Evolutionary conservation across 352 stramenopile species (phyloP).

Genomic region (Globisporangium nunn): DNA sequence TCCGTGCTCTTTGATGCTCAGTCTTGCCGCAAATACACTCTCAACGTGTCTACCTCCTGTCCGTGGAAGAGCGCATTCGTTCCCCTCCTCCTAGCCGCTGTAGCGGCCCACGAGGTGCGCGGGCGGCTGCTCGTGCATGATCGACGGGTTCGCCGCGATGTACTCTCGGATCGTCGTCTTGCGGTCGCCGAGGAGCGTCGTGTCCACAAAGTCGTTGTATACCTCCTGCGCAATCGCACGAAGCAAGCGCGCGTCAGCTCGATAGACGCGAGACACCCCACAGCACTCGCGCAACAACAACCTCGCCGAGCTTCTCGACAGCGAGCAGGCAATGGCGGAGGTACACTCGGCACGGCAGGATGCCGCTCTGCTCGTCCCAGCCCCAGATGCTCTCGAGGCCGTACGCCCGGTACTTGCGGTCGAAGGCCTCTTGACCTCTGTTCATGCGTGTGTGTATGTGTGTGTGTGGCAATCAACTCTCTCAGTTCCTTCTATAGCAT

Average conservation of each 20-base stretch:
- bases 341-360: slow-evolving; percentile 88
- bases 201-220: slow-evolving; percentile 79
- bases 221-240: slow-evolving; percentile 24
- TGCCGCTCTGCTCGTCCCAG: slow-evolving; percentile 73
- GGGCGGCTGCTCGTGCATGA: slow-evolving; percentile 81
- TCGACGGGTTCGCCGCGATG: slow-evolving; percentile 61
- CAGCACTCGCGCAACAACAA: slow-evolving; percentile 4
- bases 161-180: slow-evolving; percentile 84
- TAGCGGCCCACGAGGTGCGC: slow-evolving; percentile 72
- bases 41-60: too few relatives aligned
- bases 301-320: slow-evolving; percentile 68
- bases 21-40: too few relatives aligned
- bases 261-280: neutral
- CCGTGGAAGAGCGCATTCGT: too few relatives aligned
- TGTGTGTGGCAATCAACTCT: neutral
- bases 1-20: too few relatives aligned
- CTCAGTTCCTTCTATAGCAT: neutral
- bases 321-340: slow-evolving; percentile 91
- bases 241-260: neutral
- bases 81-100: slow-evolving; percentile 30
- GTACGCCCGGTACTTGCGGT: slow-evolving; percentile 79
- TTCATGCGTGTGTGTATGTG: neutral
- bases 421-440: slow-evolving; percentile 78
- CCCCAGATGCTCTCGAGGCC: slow-evolving; percentile 89
- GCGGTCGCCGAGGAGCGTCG: slow-evolving; percentile 89